Evolutionary conservation across 495 filamentous ascomycete species (phyloP).

Genomic region (Talaromyces wortmannii): DNA sequence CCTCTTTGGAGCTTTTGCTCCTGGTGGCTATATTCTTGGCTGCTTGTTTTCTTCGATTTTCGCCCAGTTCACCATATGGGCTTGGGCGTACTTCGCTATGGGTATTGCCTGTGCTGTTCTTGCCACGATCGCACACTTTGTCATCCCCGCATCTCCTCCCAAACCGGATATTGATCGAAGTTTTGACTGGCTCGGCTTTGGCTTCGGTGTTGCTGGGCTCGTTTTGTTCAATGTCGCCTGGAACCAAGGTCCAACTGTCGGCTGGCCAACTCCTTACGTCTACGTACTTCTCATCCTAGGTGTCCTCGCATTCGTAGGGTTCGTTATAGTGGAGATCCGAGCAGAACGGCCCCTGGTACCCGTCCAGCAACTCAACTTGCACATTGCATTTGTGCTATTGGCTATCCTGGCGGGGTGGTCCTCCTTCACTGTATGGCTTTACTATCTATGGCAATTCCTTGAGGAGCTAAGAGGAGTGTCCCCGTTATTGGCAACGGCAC

Average conservation of each 20-base stretch:
- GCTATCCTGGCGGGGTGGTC: conserved; percentile 32
- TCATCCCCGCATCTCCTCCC: conserved; percentile 30
- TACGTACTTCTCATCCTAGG: conserved; percentile 38
- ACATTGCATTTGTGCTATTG: conserved; percentile 24
- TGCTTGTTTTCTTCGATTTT: conserved; percentile 43
- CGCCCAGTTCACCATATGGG: conserved; percentile 53
- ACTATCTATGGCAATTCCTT: conserved; percentile 32
- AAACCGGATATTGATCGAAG: not conserved
- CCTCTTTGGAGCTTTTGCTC: conserved; percentile 56
- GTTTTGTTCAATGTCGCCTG: conserved; percentile 40
- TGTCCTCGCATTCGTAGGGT: conserved; percentile 23
- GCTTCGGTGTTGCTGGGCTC: conserved; percentile 29
- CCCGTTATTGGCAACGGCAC: conserved; percentile 24
- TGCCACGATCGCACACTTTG: conserved; percentile 45
- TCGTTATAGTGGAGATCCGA: conserved; percentile 34
- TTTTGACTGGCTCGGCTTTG: conserved; percentile 37
- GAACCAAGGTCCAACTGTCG: conserved; percentile 41
- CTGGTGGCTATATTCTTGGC: conserved; percentile 46
- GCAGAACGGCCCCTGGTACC: conserved; percentile 33
- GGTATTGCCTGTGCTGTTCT: conserved; percentile 35
- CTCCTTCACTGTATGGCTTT: conserved; percentile 37
- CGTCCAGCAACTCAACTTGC: conserved; percentile 14
- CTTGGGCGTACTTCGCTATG: conserved; percentile 58
- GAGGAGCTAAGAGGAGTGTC: conserved; percentile 16
- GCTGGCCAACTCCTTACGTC: conserved; percentile 38